Evolutionary conservation across 1,284 basidiomycete species (phyloP).

Genomic region (Leccinum pallidistipes): DNA sequence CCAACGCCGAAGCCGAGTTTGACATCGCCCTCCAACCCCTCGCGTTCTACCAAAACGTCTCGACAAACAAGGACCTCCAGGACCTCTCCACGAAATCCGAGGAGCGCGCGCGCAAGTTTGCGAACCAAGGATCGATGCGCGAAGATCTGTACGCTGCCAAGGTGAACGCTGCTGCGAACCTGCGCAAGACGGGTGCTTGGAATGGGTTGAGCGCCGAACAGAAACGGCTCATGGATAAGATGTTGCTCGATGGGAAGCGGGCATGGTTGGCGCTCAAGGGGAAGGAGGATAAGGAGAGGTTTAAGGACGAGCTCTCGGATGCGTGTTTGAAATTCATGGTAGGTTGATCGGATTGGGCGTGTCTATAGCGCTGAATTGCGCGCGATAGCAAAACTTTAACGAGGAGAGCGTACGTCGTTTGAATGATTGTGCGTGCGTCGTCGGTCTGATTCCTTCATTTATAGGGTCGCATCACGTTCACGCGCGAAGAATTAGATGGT

Average conservation of each 20-base stretch:
- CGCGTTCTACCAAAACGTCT: conserved; percentile 79
- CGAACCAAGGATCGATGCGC: conserved; percentile 73
- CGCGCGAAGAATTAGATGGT: conserved; percentile 71
- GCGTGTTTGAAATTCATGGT: conserved; percentile 74
- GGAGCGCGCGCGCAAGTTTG: conserved; percentile 63
- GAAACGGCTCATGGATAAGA: conserved; percentile 71
- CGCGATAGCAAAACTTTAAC: conserved; percentile 76
- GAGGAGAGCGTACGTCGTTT: conserved; percentile 66
- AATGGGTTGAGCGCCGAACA: conserved; percentile 66
- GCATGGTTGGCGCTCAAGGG: conserved; percentile 74
- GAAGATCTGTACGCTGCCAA: conserved; percentile 75
- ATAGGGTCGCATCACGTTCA: conserved; percentile 64
- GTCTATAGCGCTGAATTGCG: background rate
- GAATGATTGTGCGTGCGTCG: background rate
- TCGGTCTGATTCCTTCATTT: background rate
- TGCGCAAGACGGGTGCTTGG: conserved; percentile 55
- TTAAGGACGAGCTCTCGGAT: conserved; percentile 72
- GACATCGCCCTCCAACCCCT: conserved; percentile 58
- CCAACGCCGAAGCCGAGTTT: conserved; percentile 55
- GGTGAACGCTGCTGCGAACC: conserved; percentile 64
- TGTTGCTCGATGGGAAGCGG: conserved; percentile 74
- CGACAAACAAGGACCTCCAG: conserved; percentile 65
- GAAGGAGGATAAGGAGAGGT: conserved; percentile 47
- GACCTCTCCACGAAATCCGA: conserved; percentile 76
- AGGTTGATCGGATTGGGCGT: conserved; percentile 25